Base-by-base conservation (phyloP, 83 land plant genomes). In the Diphasiastrum complanatum region DNA sequence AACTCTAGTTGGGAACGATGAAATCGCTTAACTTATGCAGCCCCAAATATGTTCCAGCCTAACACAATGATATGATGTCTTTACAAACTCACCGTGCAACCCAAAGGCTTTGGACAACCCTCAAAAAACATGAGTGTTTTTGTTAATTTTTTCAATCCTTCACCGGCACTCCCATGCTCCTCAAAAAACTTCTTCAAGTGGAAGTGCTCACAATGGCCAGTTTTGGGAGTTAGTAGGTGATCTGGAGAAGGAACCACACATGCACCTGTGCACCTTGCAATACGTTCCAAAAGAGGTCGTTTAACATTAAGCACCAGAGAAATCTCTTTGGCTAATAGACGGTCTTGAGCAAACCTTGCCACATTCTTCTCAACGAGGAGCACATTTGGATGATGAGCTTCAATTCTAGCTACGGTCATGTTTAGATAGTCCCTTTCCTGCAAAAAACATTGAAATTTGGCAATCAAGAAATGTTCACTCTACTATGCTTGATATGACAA, bases 111-210 rank as follows among this genome's bases (percentile, higher is more conserved):
- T 27, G 89, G 87, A 52, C 79, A 86, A n/a, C 97, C 97, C 64
- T 86, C 97, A 70, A 86, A 68, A 38, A 90, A 90, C 97, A 81
- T 86, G 37, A 90, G 72, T 14, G 85, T 81, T 47, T 86, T 86
- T 49, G 73, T 60, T 23, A 63, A 60, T 50, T 49, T 59, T 63
- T 78, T 83, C 46, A 73, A 85, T 35, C 74, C 79, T 60, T 75
- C 77, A 10, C 52, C 66, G 59, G 64, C 49, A 45, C 31, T 38
- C 45, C 76, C 74, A 64, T 72, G 92, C 60, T 90, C 97, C 64
- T 90, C 97, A 24, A 79, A 73, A 67, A 81, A 77, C 33, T 72
- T 90, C 32, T 90, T 83, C 47, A 86, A 50, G 25, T 74, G 78
- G 63, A 90, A 79, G 12, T 36, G 51, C 23, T 90, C 89, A 67